These are phyloP conservation scores for Pythium myriotylum DNA, from an alignment of 352 stramenopile genomes.

Conservation along the genomic window DNA sequence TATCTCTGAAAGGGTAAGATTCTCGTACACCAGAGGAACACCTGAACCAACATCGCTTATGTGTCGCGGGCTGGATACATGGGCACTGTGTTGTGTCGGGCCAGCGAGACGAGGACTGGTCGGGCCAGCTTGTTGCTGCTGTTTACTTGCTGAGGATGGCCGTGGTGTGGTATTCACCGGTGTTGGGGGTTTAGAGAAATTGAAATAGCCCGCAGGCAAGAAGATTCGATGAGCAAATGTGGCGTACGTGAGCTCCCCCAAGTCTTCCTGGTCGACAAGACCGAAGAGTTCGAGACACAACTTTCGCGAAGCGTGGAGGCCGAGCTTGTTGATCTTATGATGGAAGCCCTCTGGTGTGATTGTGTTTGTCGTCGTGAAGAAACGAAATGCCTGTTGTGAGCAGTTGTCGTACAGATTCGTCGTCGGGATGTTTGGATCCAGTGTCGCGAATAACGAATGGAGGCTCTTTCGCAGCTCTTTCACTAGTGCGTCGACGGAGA, in stretches of 20 bases:
- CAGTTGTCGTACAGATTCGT: conserved; percentile 60
- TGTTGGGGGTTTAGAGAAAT: conserved; percentile 19
- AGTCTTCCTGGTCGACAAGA: conserved; percentile 61
- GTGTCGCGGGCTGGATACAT: not conserved
- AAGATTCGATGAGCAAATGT: conserved; percentile 68
- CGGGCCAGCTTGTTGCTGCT: too few species aligned
- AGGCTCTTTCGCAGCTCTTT: conserved; percentile 53
- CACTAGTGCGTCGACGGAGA: conserved; percentile 44
- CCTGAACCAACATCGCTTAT: conserved; percentile 1
- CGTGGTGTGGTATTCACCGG: too few species aligned
- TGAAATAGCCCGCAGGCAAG: conserved; percentile 42
- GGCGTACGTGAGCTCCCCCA: conserved; percentile 65
- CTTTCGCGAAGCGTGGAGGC: conserved; percentile 43
- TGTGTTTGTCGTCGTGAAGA: conserved; percentile 77
- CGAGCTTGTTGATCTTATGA: conserved; percentile 60
- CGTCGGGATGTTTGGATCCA: conserved; percentile 39
- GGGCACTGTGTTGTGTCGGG: too few species aligned
- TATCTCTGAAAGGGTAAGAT: conserved; percentile 55
- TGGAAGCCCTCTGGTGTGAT: conserved; percentile 74
- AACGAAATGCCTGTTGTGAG: conserved; percentile 67
- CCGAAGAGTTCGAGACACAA: conserved; percentile 63
- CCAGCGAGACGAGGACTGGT: too few species aligned
- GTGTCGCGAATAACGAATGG: conserved; percentile 47
- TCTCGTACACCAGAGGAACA: conserved; percentile 48
- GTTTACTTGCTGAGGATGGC: too few species aligned